Percentiles rank a stretch among this genome's conserved stretches.
phyloP scores from a whole-genome alignment of 2,329 filamentous ascomycete species.

The Truncatella angustata region DNA sequence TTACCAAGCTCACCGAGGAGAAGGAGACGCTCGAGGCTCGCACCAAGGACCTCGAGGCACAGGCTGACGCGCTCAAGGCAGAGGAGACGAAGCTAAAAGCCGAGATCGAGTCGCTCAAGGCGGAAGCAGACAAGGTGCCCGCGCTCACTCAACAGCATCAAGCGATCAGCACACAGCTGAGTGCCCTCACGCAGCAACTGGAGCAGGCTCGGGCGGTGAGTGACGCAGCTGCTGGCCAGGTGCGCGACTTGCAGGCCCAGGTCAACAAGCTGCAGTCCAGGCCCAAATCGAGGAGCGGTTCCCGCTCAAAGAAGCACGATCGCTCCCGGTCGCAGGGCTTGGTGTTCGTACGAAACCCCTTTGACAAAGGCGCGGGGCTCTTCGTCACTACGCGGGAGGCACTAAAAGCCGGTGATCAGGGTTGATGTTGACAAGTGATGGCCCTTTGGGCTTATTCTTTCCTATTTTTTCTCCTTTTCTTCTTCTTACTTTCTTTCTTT shows the following conservation, averaged over 20 bases:
- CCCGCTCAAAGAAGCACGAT: constrained; percentile 21
- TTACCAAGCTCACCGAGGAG: constrained; percentile 17
- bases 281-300: constrained; percentile 24
- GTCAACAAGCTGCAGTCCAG: constrained; percentile 15
- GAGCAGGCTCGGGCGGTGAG: constrained; percentile 10
- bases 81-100: constrained; percentile 16
- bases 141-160: constrained; percentile 22
- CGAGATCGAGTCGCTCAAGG: constrained; percentile 8
- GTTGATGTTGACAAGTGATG: constrained; percentile 16
- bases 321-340: constrained; percentile 23
- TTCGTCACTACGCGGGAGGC: constrained; percentile 27
- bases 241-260: constrained; percentile 17
- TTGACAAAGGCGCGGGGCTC: constrained; percentile 20
- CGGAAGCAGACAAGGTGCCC: constrained; percentile 21
- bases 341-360: constrained; percentile 24
- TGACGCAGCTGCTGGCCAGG: constrained; percentile 12
- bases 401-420: constrained; percentile 13
- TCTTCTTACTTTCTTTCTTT: background rate
- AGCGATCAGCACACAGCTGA: constrained; percentile 15
- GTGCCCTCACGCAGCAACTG: constrained; percentile 13
- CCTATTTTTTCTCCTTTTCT: no score
- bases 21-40: constrained; percentile 21
- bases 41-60: constrained; percentile 6
- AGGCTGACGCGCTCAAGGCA: constrained; percentile 5
- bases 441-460: background rate